Conservation (phyloP, 2,329 filamentous ascomycete genomes). For the Colletotrichum sp. region DNA sequence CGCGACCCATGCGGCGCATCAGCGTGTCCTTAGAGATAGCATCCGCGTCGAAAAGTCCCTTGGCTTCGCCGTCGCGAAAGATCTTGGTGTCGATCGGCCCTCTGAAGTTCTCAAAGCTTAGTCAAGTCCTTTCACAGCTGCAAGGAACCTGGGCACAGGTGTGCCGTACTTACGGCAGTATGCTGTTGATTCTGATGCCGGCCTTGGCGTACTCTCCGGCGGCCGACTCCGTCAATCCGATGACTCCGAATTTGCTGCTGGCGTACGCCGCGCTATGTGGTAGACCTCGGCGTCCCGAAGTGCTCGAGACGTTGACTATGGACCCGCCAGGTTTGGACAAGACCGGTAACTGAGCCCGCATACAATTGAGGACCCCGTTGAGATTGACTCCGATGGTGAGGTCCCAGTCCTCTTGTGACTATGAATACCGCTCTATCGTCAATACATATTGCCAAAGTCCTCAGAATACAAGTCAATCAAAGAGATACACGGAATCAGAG, state of each 20-base stretch:
- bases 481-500: not conserved
- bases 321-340: not conserved
- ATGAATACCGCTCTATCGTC: not conserved
- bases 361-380: not conserved
- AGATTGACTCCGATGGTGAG: not conserved
- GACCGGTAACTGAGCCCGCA: not conserved
- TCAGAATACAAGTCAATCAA: fast-evolving
- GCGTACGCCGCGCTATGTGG: not conserved
- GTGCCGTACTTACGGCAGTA: not conserved
- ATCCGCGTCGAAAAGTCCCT: not conserved
- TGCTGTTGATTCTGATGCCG: not conserved
- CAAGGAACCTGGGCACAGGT: not conserved
- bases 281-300: not conserved
- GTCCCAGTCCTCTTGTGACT: not conserved
- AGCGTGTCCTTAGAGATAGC: not conserved
- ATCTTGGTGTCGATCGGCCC: not conserved
- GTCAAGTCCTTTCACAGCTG: not conserved
- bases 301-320: not conserved
- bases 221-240: not conserved
- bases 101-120: not conserved
- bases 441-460: fast-evolving
- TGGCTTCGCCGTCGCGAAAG: not conserved
- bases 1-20: not conserved
- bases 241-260: not conserved
- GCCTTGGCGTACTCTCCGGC: not conserved